Conservation (phyloP, 1,284 basidiomycete species). For the Phlebopus sp. region DNA sequence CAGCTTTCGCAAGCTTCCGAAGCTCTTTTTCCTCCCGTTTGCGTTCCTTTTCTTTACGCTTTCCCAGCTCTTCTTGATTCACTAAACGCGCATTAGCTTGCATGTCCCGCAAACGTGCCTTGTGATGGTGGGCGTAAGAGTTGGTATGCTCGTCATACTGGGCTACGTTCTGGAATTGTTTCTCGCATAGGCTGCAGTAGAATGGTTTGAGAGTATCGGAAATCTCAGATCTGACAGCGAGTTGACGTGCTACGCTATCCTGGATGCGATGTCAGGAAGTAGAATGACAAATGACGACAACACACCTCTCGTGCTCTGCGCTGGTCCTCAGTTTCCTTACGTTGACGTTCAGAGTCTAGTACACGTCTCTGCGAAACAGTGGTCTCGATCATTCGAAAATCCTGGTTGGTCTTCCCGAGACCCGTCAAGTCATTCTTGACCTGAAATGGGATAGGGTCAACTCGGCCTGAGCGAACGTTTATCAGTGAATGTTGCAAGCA, state of each 20-base stretch:
- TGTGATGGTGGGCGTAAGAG: slow-evolving; percentile 81
- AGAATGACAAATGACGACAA: background rate
- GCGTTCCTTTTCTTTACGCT: slow-evolving; percentile 76
- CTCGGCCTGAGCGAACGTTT: slow-evolving; percentile 50
- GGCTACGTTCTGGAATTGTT: slow-evolving; percentile 77
- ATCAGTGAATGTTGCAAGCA: background rate
- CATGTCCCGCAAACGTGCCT: slow-evolving; percentile 74
- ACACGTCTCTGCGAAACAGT: slow-evolving; percentile 77
- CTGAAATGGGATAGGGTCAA: slow-evolving; percentile 77
- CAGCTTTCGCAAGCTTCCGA: slow-evolving; percentile 73
- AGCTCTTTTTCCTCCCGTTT: slow-evolving; percentile 80
- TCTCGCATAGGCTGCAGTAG: slow-evolving; percentile 78
- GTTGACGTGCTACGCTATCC: slow-evolving; percentile 65
- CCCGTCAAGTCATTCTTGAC: slow-evolving; percentile 75
- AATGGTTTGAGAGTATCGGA: slow-evolving; percentile 65
- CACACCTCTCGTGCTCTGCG: slow-evolving; percentile 64
- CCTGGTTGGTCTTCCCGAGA: slow-evolving; percentile 72
- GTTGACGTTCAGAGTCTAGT: slow-evolving; percentile 75
- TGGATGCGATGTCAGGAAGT: slow-evolving; percentile 29
- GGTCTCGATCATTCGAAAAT: slow-evolving; percentile 76
- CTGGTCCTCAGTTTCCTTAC: slow-evolving; percentile 74
- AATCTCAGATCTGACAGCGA: slow-evolving; percentile 64
- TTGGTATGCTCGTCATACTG: slow-evolving; percentile 85
- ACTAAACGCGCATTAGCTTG: slow-evolving; percentile 61
- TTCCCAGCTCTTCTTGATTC: slow-evolving; percentile 61